Conservation (phyloP, 345 rosid species). For the Raphanus raphanistrum region DNA sequence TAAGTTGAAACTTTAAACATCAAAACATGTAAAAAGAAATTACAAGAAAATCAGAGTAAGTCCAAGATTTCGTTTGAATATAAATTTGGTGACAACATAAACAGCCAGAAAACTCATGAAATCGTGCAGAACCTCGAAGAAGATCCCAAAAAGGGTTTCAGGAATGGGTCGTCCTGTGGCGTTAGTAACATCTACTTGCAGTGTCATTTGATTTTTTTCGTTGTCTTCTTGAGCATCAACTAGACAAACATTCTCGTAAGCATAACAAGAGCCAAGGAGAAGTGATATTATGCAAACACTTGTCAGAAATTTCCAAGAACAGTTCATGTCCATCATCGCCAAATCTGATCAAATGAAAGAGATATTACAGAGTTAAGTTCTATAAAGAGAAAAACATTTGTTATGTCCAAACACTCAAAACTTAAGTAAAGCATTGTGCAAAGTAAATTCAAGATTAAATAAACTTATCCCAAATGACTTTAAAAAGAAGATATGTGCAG, state of each 20-base stretch:
- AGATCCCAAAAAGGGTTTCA: constrained; percentile 79
- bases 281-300: background rate
- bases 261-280: constrained; percentile 42
- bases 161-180: constrained; percentile 50
- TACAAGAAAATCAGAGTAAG: background rate
- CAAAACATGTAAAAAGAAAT: background rate
- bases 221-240: constrained; percentile 36
- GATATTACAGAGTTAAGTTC: constrained; percentile 11
- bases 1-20: background rate
- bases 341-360: constrained; percentile 26
- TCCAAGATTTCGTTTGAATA: background rate
- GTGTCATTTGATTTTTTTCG: constrained; percentile 40
- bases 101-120: background rate
- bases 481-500: background rate
- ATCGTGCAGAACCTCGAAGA: constrained; percentile 67
- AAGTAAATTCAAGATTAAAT: background rate
- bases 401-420: background rate
- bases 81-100: background rate
- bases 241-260: constrained; percentile 42
- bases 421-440: background rate
- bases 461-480: background rate
- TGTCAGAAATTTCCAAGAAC: constrained; percentile 31
- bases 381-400: background rate
- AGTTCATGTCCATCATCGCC: constrained; percentile 30
- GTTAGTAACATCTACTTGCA: constrained; percentile 59